Conservation (phyloP, 1,139 yeast species). For the Saccharomyces hybrid region DNA sequence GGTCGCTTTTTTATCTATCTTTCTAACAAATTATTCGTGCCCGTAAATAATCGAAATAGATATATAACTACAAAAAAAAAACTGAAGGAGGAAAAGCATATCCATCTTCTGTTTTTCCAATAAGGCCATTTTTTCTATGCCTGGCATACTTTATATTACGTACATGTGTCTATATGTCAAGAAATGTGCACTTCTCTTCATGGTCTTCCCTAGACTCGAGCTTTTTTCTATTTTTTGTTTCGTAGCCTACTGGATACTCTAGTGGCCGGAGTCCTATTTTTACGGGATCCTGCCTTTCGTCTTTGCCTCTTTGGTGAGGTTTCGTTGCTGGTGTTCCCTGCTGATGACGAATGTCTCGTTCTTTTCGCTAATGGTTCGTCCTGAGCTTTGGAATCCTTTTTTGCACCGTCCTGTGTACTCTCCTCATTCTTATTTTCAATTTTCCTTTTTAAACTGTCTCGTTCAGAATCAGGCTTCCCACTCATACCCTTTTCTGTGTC, state of each 20-base stretch:
- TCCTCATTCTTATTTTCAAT: not conserved
- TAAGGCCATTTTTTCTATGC: not conserved
- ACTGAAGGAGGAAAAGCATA: not conserved
- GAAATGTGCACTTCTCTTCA: not conserved
- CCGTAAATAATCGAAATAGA: not conserved
- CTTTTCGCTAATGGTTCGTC: conserved; percentile 23
- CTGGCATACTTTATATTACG: not conserved
- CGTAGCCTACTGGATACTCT: conserved; percentile 27
- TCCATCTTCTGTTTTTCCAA: not conserved
- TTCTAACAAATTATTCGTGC: not conserved
- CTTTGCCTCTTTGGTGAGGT: conserved; percentile 19
- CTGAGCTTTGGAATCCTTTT: conserved; percentile 12
- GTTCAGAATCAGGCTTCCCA: conserved; percentile 3
- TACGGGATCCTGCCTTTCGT: conserved; percentile 8
- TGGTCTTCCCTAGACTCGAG: not conserved
- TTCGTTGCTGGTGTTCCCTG: conserved; percentile 9
- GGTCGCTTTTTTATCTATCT: not conserved
- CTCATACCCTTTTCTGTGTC: conserved; percentile 8
- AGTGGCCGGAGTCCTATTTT: conserved; percentile 6
- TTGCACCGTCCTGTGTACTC: not conserved
- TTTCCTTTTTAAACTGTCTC: not conserved
- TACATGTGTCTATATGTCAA: not conserved
- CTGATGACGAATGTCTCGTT: conserved; percentile 23
- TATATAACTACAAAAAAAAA: not conserved
- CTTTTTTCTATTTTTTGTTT: conserved; percentile 17